Percentiles rank a stretch among this genome's conserved stretches.
These are phyloP conservation scores for Fusarium cicatricum DNA, from an alignment of 2,329 filamentous ascomycete species.

Conservation along the genomic window DNA sequence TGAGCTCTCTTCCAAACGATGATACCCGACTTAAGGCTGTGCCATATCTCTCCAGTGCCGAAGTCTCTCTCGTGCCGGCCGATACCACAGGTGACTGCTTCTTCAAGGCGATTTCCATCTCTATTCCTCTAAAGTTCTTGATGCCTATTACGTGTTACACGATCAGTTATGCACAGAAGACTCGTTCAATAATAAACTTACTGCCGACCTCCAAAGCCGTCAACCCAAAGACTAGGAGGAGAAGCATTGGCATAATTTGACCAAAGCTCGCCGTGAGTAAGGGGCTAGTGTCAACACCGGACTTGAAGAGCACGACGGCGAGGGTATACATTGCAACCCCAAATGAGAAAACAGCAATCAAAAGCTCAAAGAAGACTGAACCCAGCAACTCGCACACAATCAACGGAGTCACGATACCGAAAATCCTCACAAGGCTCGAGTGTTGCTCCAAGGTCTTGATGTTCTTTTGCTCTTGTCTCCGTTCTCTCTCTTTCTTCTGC, in stretches of 20 bases:
- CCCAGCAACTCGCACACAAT: constrained; percentile 10
- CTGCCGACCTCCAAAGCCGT: constrained; percentile 25
- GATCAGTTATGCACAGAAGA: not conserved
- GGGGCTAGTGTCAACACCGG: not conserved
- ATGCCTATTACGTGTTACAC: no score
- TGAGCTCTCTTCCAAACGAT: no score
- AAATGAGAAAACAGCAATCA: constrained; percentile 4
- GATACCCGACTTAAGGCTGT: no score
- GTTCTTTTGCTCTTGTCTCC: not conserved
- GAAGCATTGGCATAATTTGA: constrained; percentile 27
- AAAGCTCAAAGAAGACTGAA: constrained; percentile 18
- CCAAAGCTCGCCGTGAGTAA: constrained; percentile 3
- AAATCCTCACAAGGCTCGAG: constrained; percentile 1
- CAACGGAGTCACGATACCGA: constrained; percentile 1
- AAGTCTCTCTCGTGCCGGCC: no score
- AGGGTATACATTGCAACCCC: not conserved
- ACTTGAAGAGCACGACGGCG: not conserved
- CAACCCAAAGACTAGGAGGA: constrained; percentile 16
- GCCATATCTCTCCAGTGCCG: no score
- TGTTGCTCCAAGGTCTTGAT: not conserved
- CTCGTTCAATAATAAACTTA: constrained; percentile 1
- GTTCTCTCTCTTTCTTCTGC: not conserved
- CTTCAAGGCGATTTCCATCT: no score
- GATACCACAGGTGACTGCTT: no score
- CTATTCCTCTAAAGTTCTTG: no score